Conservation (phyloP, 2,329 filamentous ascomycete genomes). For the Bipolaris cookei region DNA sequence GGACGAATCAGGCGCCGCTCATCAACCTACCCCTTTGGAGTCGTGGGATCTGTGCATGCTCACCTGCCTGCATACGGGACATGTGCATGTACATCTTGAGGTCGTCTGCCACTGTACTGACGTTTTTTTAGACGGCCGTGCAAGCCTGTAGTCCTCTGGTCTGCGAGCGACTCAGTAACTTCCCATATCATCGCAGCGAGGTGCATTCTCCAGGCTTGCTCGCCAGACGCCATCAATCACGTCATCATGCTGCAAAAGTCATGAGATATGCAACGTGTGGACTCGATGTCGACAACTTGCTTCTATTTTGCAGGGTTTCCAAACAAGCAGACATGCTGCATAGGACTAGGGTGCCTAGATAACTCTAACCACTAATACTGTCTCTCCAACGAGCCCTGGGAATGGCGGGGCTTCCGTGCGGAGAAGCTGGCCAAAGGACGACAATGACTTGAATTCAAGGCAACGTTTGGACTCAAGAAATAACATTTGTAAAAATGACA, state of each 20-base stretch:
- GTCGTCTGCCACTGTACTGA: slow-evolving; percentile 13
- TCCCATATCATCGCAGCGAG: not conserved
- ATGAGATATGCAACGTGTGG: slow-evolving; percentile 2
- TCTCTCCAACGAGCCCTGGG: not conserved
- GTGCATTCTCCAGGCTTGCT: slow-evolving; percentile 4
- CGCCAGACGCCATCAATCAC: slow-evolving; percentile 16
- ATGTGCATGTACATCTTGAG: slow-evolving; percentile 18
- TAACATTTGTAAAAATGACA: not conserved
- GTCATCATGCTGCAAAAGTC: slow-evolving; percentile 16
- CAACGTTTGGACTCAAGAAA: not conserved
- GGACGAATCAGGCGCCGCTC: slow-evolving; percentile 36
- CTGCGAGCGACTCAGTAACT: not conserved
- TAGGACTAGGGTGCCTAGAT: not conserved
- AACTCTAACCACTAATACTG: not conserved
- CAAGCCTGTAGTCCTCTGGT: not conserved
- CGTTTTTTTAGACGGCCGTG: slow-evolving; percentile 12
- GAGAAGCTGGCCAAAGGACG: not conserved
- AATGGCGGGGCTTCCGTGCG: not conserved
- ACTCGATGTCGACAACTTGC: not conserved
- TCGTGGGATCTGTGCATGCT: slow-evolving; percentile 32
- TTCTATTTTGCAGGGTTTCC: not conserved
- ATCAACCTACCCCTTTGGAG: slow-evolving; percentile 29
- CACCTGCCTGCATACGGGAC: slow-evolving; percentile 34
- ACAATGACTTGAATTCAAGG: not conserved
- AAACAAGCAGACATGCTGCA: not conserved